phyloP scores from a whole-genome alignment of 306 rosid species.

The Albizia julibrissin region DNA sequence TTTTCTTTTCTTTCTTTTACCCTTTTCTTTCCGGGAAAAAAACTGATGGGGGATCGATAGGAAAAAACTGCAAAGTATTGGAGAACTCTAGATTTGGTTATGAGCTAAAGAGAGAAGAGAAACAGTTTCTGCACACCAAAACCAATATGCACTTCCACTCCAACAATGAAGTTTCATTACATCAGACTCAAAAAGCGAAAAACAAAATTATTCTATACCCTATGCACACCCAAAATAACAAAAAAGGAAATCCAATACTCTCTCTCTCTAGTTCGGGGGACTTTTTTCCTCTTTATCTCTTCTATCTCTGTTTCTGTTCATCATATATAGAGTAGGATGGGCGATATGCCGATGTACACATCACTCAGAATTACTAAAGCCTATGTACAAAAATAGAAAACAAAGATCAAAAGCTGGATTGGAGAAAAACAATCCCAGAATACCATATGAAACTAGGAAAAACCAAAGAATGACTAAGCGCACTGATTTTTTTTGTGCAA shows the following conservation, averaged over 20 bases:
- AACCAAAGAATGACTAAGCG: constrained; percentile 79
- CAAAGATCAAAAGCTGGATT: constrained; percentile 69
- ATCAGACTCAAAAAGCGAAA: constrained; percentile 53
- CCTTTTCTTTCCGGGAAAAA: too few species aligned
- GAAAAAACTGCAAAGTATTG: too few species aligned
- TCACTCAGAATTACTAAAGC: constrained; percentile 57
- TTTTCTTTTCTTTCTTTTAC: too few species aligned
- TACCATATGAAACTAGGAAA: constrained; percentile 45
- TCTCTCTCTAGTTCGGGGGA: constrained; percentile 1
- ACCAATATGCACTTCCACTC: constrained; percentile 81
- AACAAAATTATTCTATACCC: constrained; percentile 63
- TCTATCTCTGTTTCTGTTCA: constrained; percentile 48
- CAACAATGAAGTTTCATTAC: constrained; percentile 71
- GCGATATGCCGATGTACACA: constrained; percentile 82
- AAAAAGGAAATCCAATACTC: constrained; percentile 52
- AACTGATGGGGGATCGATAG: too few species aligned
- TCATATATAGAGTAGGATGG: constrained; percentile 62
- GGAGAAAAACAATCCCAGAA: constrained; percentile 62
- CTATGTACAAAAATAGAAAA: constrained; percentile 65
- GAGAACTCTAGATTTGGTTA: constrained; percentile 3
- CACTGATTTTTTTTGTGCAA: constrained; percentile 45
- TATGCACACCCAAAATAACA: constrained; percentile 76
- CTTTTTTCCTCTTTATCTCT: constrained; percentile 32
- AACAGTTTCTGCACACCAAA: constrained; percentile 75
- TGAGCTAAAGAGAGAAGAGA: constrained; percentile 30